Evolutionary conservation across 257 asterid genomes (phyloP).

Genomic region (Fraxinus pennsylvanica): DNA sequence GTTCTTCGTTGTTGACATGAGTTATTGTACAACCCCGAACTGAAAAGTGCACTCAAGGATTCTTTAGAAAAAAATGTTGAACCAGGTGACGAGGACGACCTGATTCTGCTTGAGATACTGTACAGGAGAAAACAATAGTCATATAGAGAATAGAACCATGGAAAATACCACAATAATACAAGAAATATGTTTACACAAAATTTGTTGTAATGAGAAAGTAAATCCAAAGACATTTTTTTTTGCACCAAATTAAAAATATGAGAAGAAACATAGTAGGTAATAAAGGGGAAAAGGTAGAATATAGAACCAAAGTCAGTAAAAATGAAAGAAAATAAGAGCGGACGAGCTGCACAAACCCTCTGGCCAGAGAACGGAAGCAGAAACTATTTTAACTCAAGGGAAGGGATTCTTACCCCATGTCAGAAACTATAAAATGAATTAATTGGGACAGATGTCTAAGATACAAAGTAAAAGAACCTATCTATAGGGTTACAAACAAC

Average conservation of each 20-base stretch:
- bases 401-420: background rate
- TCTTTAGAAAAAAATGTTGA: constrained; percentile 62
- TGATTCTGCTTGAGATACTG: constrained; percentile 62
- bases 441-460: background rate
- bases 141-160: background rate
- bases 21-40: constrained; percentile 42
- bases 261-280: background rate
- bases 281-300: background rate
- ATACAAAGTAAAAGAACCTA: background rate
- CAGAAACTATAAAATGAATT: background rate
- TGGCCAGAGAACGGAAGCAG: background rate
- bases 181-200: background rate
- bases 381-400: background rate
- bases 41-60: constrained; percentile 54
- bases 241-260: background rate
- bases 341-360: background rate
- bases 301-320: background rate
- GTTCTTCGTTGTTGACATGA: constrained; percentile 56
- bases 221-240: background rate
- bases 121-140: constrained; percentile 33
- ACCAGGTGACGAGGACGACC: constrained; percentile 61
- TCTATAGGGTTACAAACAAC: background rate
- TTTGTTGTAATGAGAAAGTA: background rate
- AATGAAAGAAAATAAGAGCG: background rate
- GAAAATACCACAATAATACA: constrained; percentile 14